Evolutionary conservation across 164 flowering plant genomes (phyloP), one percentile per base, ranked within the genome.

Genomic region (Umbilicus rupestris): DNA sequence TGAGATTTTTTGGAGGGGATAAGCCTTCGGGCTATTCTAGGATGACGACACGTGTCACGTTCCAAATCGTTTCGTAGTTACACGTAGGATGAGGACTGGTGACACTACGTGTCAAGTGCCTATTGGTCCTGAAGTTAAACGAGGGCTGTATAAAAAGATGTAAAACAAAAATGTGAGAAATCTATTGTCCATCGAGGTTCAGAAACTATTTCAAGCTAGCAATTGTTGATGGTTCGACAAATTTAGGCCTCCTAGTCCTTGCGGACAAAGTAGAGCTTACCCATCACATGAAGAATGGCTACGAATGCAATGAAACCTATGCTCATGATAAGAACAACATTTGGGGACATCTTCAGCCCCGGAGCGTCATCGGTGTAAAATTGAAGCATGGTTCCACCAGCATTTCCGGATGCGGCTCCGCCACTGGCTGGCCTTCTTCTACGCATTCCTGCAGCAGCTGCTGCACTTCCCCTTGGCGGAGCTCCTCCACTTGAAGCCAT

Each of bases 321-420:
- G 84, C 96, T 87, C 96, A 87, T 86, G 44, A 86, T 76, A 39
- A 90, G 88, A 26, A 90, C 96, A 59, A 82, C 85, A 70, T 81
- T 85, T 14, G 93, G 93, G 15, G 93, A 85, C 60, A 90, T 85
- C 84, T 86, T 87, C 68, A 87, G 80, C 3, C 91, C 93, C 0
- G 93, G 85, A 16, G 89, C 84, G 71, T 87, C 96, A 75, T 88
- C 95, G 0, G 96, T 88, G 85, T 85, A 88, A 70, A 88, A 89
- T 75, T 89, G 96, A 45, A 89, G 87, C 91, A 85, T 84, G 66
- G 76, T 81, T 31, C 84, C 89, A 47, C 78, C 66, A 24, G 84
- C 81, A 14, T 81, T 87, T 30, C 85, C 85, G 0, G 81, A 64
- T 9, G 83, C 78, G 1, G n/a, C 52, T 41, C 52, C 86, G 46